Percentiles rank a stretch among this genome's conserved stretches.
Conservation (phyloP, 2,329 filamentous ascomycete species). For the Ilyonectria mors-panacis region DNA sequence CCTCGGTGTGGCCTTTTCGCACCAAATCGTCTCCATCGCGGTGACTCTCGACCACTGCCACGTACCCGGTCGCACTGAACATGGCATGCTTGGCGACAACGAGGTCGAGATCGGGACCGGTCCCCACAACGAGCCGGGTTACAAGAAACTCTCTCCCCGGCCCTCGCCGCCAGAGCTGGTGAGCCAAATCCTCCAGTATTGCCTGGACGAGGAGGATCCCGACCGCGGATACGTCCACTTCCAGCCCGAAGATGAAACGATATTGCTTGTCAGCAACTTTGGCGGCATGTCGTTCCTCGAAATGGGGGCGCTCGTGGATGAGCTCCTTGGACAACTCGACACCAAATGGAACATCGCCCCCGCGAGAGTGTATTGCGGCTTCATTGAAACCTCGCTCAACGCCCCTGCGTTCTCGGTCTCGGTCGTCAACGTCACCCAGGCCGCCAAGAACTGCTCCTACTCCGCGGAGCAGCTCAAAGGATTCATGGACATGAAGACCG, state of each 20-base stretch:
- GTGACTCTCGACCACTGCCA: conserved; percentile 74
- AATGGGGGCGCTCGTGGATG: conserved; percentile 68
- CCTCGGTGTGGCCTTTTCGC: conserved; percentile 64
- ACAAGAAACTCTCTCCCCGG: conserved; percentile 68
- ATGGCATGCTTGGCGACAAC: conserved; percentile 62
- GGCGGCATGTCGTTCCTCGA: conserved; percentile 72
- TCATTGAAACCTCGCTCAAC: conserved; percentile 80
- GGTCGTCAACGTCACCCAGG: conserved; percentile 70
- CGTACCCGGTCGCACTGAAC: conserved; percentile 66
- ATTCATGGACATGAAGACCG: conserved; percentile 76
- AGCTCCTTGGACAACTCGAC: conserved; percentile 66
- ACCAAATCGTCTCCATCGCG: conserved; percentile 70
- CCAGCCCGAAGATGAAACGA: conserved; percentile 61
- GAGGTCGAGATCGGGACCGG: conserved; percentile 77
- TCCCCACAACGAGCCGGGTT: conserved; percentile 77
- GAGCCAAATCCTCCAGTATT: conserved; percentile 72
- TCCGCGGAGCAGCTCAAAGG: conserved; percentile 69
- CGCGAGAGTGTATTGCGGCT: conserved; percentile 72
- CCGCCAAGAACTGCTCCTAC: conserved; percentile 61
- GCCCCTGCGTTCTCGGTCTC: conserved; percentile 80
- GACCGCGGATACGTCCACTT: conserved; percentile 67
- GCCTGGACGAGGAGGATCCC: conserved; percentile 69
- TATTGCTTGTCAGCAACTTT: conserved; percentile 72
- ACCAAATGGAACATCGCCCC: conserved; percentile 64
- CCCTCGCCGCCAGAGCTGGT: conserved; percentile 65